Base-by-base conservation (phyloP, 1,284 basidiomycete genomes). In the Pulchroboletus neoregius region DNA sequence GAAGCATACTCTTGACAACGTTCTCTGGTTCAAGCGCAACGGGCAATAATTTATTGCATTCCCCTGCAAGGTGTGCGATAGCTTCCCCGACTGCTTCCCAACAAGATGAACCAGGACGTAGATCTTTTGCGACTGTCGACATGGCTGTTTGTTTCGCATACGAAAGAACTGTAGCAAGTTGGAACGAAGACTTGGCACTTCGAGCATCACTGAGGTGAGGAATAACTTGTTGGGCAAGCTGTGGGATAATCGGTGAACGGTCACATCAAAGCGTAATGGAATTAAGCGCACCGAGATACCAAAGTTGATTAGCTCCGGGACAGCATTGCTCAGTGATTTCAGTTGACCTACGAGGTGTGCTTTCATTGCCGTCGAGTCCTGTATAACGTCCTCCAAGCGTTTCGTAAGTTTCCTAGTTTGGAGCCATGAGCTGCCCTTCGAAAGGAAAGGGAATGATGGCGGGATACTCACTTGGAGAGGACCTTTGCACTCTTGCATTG, bases 201-300 rank as follows among this genome's bases (percentile, higher is more conserved):
- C 90, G 82, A 7, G 88, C 79, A 43, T 91, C 85, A 43, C 76
- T 74, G 13, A 91, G 71, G 63, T 96, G 87, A 1, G 82, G 82
- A 68, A 87, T 85, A 38, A 93, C 83, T 58, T 85, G 77, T 72
- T 94, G 90, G 0, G 92, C 93, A 39, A 96, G 78, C 88, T 92
- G 48, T 16, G 43, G 39, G 5, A 13, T 16, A 18, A 40, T 27
- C 23, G 35, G 23, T 5, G 7, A 39, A 28, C 28, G 35, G 4
- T 60, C 20, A 37, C 35, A 26, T 16, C 6, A 33, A 8, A 16
- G 15, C 2, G 12, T 6, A 28, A 3, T 15, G 10, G 7, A 38
- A 42, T 37, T 34, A 13, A 12, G 63, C 82, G 48, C 50, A 91
- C 91, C 49, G 87, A 87, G 48, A 94, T 87, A 57, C 91, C 88